Base-by-base conservation (phyloP, 306 rosid genomes). In the Castanopsis chinensis region DNA sequence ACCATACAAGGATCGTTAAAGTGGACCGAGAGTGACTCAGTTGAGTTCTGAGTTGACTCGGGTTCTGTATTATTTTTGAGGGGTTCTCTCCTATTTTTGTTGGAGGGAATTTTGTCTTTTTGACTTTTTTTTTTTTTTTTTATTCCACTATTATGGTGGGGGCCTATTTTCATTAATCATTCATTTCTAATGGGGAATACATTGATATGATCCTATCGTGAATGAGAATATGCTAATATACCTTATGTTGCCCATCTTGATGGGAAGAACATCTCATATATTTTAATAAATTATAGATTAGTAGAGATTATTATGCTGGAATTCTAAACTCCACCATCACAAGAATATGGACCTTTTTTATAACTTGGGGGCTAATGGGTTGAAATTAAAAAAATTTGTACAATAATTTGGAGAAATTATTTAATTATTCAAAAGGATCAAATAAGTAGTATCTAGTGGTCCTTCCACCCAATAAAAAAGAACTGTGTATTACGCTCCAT, bases 191-290 rank as follows among this genome's bases (percentile, higher is more conserved):
- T 12, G 53, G 53, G 53, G 53, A 49, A 49, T 49, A 49, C 12
- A 12, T 27, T 13, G 76, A 77, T 81, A 76, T 84, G 82, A 68
- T 76, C 76, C 77, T 61, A 70, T 82, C 75, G 78, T 61, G 51
- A n/a, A 79, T 59, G 73, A 80, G 90, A 85, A 88, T 89, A 88
- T 89, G 37, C 92, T 63, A 27, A 77, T 73, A 82, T 82, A 80
- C 89, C 49, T 32, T 73, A 14, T 5, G 35, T 18, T 33, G 65
- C 68, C 5, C 41, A 23, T 59, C 52, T 60, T 28, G 53, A 45
- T 14, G 25, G 43, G 53, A 33, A 71, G 53, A 23, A 9, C 51
- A 19, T 67, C 52, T 3, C 52, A 18, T 9, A 35, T 21, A 17
- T 32, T 30, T 3, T 3, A 65, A 65, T 32, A 18, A 32, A 65